Conservation (phyloP, 164 flowering plant species). For the Aristolochia fimbriata region DNA sequence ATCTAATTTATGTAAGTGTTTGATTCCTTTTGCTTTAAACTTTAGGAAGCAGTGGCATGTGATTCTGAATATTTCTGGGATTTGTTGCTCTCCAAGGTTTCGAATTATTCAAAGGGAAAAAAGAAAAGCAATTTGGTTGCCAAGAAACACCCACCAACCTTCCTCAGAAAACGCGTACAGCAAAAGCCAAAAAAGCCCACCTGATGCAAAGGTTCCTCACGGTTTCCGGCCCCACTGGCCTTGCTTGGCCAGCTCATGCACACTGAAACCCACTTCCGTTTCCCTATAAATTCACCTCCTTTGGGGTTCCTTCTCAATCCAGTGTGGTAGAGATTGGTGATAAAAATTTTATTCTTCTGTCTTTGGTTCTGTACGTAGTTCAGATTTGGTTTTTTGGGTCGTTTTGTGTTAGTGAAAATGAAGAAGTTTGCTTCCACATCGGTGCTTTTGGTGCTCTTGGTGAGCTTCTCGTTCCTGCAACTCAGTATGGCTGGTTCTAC, state of each 20-base stretch:
- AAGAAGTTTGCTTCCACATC: neutral
- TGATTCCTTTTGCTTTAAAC: too few species aligned
- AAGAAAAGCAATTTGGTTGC: too few species aligned
- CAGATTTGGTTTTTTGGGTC: neutral
- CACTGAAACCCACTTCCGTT: neutral
- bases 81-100: too few species aligned
- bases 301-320: too few species aligned
- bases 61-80: too few species aligned
- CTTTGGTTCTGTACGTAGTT: neutral
- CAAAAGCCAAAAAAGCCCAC: neutral
- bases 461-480: conserved; percentile 1
- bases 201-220: neutral
- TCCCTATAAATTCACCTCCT: neutral
- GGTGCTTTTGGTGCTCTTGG: neutral
- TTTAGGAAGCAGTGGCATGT: too few species aligned
- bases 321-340: neutral
- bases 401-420: neutral
- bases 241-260: neutral
- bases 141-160: conserved; percentile 1
- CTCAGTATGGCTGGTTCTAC: neutral
- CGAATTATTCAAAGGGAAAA: too few species aligned
- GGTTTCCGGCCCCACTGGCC: neutral
- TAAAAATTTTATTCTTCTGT: neutral
- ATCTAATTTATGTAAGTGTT: too few species aligned
- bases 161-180: neutral